phyloP scores from a whole-genome alignment of 1,284 basidiomycete genomes.

The Farysia itapuensis region DNA sequence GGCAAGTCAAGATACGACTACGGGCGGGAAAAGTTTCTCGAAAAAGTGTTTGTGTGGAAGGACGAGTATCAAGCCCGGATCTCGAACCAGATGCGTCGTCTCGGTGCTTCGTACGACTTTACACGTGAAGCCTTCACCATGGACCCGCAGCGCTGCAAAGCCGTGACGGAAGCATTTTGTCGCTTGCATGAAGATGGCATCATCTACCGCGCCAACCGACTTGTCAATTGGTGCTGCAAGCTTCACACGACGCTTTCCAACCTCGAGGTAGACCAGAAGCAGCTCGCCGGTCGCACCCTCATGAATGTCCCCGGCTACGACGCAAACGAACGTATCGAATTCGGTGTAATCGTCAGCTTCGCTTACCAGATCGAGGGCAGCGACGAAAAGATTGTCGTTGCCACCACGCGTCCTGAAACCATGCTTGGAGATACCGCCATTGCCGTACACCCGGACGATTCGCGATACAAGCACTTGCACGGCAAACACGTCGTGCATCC shows the following conservation, averaged over 20 bases:
- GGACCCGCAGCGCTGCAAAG: conserved; percentile 70
- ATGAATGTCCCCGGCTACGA: conserved; percentile 93
- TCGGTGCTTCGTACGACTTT: conserved; percentile 96
- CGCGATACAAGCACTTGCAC: conserved; percentile 91
- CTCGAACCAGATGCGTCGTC: conserved; percentile 81
- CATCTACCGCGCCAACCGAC: conserved; percentile 91
- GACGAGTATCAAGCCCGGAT: conserved; percentile 92
- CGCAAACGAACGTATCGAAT: conserved; percentile 90
- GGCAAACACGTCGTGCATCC: conserved; percentile 91
- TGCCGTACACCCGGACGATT: conserved; percentile 91
- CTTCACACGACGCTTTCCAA: conserved; percentile 96
- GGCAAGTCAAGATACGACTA: conserved; percentile 89
- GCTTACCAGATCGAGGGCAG: conserved; percentile 84
- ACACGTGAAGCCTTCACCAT: conserved; percentile 92
- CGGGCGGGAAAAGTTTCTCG: conserved; percentile 87
- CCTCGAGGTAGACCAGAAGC: conserved; percentile 94
- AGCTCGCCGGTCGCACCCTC: conserved; percentile 82
- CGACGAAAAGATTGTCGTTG: conserved; percentile 89
- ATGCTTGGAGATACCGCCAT: conserved; percentile 98
- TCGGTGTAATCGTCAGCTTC: conserved; percentile 94
- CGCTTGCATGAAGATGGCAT: conserved; percentile 87
- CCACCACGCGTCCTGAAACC: conserved; percentile 97
- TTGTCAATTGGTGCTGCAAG: conserved; percentile 98
- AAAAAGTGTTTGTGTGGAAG: conserved; percentile 95
- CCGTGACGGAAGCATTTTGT: conserved; percentile 91